phyloP scores from a whole-genome alignment of 2,329 filamentous ascomycete species.

The Phialemoniopsis sp. region DNA sequence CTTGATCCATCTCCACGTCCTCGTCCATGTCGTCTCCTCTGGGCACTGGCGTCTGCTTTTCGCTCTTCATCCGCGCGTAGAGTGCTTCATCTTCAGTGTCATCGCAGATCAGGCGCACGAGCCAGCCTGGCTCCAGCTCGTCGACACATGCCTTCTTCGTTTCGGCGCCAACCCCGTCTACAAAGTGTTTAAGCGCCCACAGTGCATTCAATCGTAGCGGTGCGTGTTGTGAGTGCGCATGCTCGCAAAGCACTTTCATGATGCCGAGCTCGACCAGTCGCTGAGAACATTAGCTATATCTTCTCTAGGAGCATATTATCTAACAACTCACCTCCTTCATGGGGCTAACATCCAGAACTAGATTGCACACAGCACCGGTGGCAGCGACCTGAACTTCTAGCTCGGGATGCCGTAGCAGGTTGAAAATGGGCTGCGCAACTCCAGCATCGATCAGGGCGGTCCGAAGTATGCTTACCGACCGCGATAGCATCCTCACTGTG shows the following conservation, averaged over 20 bases:
- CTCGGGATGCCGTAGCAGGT: slow-evolving; percentile 69
- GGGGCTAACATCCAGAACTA: slow-evolving; percentile 84
- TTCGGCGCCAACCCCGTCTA: slow-evolving; percentile 65
- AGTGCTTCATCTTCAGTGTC: slow-evolving; percentile 52
- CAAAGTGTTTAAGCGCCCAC: slow-evolving; percentile 91
- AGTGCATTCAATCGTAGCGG: slow-evolving; percentile 78
- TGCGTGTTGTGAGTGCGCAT: slow-evolving; percentile 78
- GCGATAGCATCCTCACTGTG: slow-evolving; percentile 73
- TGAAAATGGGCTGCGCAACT: slow-evolving; percentile 72
- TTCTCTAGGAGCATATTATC: neutral
- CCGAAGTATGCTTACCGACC: slow-evolving; percentile 78
- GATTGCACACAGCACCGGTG: slow-evolving; percentile 78
- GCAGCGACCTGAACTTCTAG: slow-evolving; percentile 81
- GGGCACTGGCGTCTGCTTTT: slow-evolving; percentile 8
- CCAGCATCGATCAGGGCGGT: slow-evolving; percentile 85
- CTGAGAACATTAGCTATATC: slow-evolving; percentile 30
- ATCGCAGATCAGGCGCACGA: slow-evolving; percentile 71
- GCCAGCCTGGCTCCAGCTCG: slow-evolving; percentile 73
- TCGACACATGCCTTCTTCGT: slow-evolving; percentile 76
- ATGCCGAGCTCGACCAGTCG: slow-evolving; percentile 70
- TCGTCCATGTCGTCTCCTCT: slow-evolving; percentile 41
- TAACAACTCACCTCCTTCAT: slow-evolving; percentile 70
- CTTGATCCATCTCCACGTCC: slow-evolving; percentile 52
- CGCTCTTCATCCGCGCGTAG: slow-evolving; percentile 20
- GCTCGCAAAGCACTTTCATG: slow-evolving; percentile 73